These are phyloP conservation scores for Diutina neorugosa DNA, from an alignment of 1,139 yeast genomes.

Conservation along the genomic window DNA sequence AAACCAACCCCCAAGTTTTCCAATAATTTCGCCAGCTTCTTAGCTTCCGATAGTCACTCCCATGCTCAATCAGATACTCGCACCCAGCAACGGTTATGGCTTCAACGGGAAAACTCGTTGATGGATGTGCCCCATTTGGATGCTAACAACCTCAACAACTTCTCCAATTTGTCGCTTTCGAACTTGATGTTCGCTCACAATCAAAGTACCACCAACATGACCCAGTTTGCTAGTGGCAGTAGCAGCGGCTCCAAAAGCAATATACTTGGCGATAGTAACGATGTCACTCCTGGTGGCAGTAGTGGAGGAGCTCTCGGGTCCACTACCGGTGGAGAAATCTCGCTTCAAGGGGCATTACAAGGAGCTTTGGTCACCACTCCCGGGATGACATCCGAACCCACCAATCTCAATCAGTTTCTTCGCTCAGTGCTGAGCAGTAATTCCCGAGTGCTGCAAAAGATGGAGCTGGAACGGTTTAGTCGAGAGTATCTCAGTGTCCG, in stretches of 20 bases:
- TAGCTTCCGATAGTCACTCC: not conserved
- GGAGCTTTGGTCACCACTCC: not conserved
- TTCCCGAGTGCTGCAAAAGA: constrained; percentile 8
- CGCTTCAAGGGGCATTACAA: not conserved
- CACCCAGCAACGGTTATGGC: constrained; percentile 75
- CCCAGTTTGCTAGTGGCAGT: constrained; percentile 5
- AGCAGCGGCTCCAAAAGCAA: not conserved
- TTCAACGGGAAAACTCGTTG: constrained; percentile 65
- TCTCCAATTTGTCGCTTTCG: constrained; percentile 32
- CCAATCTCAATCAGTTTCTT: not conserved
- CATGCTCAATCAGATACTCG: constrained; percentile 35
- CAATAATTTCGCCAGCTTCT: not conserved
- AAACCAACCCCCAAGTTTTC: not conserved
- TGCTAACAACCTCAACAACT: constrained; percentile 20
- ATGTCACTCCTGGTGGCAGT: not conserved
- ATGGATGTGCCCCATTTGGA: constrained; percentile 37
- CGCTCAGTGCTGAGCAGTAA: not conserved
- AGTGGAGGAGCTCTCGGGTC: not conserved
- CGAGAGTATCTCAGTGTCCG: constrained; percentile 63
- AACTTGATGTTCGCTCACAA: constrained; percentile 36
- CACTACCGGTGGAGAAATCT: not conserved
- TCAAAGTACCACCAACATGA: constrained; percentile 8
- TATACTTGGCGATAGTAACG: not conserved
- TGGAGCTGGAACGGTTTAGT: constrained; percentile 66
- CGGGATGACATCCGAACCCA: not conserved